Evolutionary conservation across 1,284 basidiomycete species (phyloP), one percentile per base, ranked within the genome.

Genomic region (Leccinum solheimii): DNA sequence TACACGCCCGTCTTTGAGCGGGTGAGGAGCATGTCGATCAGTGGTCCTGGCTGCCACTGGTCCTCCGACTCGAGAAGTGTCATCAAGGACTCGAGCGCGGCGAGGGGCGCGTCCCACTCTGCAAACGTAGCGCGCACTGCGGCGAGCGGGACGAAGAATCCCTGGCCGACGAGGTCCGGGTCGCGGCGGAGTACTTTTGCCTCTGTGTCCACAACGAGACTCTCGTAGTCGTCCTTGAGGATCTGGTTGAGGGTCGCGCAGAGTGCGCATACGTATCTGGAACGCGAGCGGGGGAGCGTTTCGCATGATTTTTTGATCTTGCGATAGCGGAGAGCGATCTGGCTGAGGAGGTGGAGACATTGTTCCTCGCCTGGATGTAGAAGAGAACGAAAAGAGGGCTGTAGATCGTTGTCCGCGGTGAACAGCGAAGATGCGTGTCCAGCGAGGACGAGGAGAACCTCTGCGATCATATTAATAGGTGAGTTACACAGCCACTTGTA

Each of bases 281-380:
- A 92, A 8, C 79, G 77, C 5, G 86, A 84, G n/a, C 79, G 79
- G 13, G 85, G 81, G 27, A 91, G 78, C 4, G 72, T 69, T 27
- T 73, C 67, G 63, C 82, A 86, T 3, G 84, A 78, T 23, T 76
- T 68, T 72, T 87, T 89, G 69, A 95, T 86, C 59, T 80, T 86
- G 63, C 84, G 80, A 74, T 94, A 95, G 30, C 86, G 83, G 40
- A 79, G 81, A 0, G 91, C 92, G 51, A 94, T 85, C 45, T 81
- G 79, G 3, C 84, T 90, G 3, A 95, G 83, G 5, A 85, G 82
- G 69, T 91, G 87, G 27, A 95, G 81, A 63, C 88, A 89, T 71
- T 94, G 85, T 57, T 87, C 83, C 74, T 95, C 94, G 3, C 94
- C 94, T 1, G 93, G 94, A 71, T 95, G 93, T 1, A 95, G 83